These are phyloP conservation scores for Vitis rotundifolia DNA, from an alignment of 164 flowering plant species.

Conservation along the genomic window DNA sequence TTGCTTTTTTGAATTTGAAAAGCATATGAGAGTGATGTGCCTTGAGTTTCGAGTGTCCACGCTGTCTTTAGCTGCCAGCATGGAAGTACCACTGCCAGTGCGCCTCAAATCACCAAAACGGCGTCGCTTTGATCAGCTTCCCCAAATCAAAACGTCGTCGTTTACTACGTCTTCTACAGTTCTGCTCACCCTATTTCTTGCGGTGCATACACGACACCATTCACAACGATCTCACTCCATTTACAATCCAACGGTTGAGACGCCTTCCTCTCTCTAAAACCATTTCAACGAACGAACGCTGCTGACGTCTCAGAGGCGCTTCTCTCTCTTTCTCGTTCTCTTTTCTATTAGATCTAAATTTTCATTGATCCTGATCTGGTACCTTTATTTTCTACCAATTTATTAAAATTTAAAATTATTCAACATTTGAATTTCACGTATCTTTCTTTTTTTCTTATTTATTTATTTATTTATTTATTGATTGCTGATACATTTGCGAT, in stretches of 20 bases:
- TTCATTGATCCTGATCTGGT: constrained; percentile 11
- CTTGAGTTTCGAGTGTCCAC: too few species aligned
- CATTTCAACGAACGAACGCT: constrained; percentile 28
- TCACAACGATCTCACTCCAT: too few species aligned
- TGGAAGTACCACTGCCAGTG: too few species aligned
- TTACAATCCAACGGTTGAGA: background rate
- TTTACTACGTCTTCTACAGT: too few species aligned
- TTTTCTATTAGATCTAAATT: background rate
- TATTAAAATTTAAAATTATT: too few species aligned
- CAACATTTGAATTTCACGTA: background rate
- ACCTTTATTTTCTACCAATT: background rate
- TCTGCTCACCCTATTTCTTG: too few species aligned
- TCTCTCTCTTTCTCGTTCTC: constrained; percentile 9
- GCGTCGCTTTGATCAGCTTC: too few species aligned
- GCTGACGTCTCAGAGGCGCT: constrained; percentile 28
- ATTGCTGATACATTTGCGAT: background rate
- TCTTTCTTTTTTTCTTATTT: background rate
- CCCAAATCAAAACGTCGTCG: too few species aligned
- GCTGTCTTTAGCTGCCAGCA: background rate
- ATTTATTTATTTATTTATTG: constrained; percentile 1
- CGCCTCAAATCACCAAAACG: too few species aligned
- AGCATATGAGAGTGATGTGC: too few species aligned
- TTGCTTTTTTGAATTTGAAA: too few species aligned
- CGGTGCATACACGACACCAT: too few species aligned
- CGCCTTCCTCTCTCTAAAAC: background rate